phyloP scores from a whole-genome alignment of 805 yeast genomes.

The Naumovozyma castellii region DNA sequence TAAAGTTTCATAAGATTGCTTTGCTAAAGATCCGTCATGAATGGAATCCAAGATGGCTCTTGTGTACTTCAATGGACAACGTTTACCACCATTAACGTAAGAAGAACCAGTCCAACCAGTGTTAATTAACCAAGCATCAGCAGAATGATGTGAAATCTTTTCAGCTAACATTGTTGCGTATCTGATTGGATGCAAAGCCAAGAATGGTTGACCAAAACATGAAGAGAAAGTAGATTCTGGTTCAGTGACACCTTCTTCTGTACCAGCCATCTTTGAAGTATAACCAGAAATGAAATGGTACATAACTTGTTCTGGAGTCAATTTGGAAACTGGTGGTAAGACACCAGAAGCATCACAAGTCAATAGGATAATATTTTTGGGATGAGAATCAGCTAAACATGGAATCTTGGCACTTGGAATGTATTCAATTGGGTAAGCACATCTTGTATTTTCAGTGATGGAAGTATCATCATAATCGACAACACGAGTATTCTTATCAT shows the following conservation, averaged over 20 bases:
- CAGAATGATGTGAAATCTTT: constrained; percentile 80
- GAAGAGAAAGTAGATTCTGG: constrained; percentile 98
- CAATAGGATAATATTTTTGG: constrained; percentile 80
- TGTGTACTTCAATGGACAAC: constrained; percentile 96
- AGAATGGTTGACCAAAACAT: constrained; percentile 98
- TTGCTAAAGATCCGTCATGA: constrained; percentile 78
- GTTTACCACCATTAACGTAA: constrained; percentile 85
- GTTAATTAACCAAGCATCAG: constrained; percentile 92
- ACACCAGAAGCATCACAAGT: constrained; percentile 99
- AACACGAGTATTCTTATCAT: constrained; percentile 64
- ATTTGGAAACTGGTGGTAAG: constrained; percentile 90
- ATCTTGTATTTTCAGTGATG: constrained; percentile 94
- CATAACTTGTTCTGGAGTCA: constrained; percentile 94
- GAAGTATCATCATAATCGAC: constrained; percentile 78
- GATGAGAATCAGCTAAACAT: constrained; percentile 82
- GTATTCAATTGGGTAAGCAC: constrained; percentile 96
- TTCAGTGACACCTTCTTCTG: constrained; percentile 97
- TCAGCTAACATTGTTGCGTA: constrained; percentile 93
- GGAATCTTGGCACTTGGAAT: constrained; percentile 96
- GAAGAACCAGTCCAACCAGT: constrained; percentile 98
- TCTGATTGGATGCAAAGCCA: constrained; percentile 95
- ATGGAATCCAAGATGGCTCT: constrained; percentile 92
- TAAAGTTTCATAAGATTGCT: constrained; percentile 73
- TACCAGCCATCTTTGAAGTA: constrained; percentile 99
- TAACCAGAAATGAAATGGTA: constrained; percentile 97